A percentile compares a stretch with the other conserved stretches of the same genome.
These are phyloP conservation scores for button mushroom (Agaricus bisporus) DNA, from an alignment of 768 basidiomycete species.

Conservation along the genomic window DNA sequence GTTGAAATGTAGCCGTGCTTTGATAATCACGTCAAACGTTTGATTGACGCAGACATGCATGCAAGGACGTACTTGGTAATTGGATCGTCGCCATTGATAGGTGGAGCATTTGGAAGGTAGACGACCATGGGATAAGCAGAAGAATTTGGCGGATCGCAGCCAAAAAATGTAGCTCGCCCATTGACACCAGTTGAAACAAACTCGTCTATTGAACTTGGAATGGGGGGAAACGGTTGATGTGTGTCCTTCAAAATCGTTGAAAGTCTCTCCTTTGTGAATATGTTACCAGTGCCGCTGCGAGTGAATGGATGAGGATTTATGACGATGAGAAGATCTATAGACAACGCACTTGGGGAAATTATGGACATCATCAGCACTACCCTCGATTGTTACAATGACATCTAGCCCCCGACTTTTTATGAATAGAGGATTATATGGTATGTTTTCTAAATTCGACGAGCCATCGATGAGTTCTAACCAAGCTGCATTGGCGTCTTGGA, in stretches of 20 bases:
- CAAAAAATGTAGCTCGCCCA: constrained; percentile 71
- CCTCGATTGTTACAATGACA: constrained; percentile 72
- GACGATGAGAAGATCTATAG: neutral
- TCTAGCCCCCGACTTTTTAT: constrained; percentile 66
- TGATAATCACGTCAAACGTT: neutral
- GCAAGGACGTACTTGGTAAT: constrained; percentile 49
- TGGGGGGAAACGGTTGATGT: constrained; percentile 60
- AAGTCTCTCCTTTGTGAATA: constrained; percentile 38
- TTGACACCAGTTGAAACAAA: constrained; percentile 61
- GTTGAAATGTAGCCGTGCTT: constrained; percentile 52
- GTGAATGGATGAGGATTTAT: neutral
- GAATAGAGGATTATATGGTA: constrained; percentile 68
- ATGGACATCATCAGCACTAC: constrained; percentile 44
- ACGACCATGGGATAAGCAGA: constrained; percentile 63
- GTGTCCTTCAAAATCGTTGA: constrained; percentile 37
- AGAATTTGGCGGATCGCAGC: constrained; percentile 54
- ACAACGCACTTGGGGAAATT: constrained; percentile 62
- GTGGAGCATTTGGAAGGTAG: constrained; percentile 76
- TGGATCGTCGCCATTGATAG: constrained; percentile 51
- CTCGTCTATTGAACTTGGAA: constrained; percentile 42
- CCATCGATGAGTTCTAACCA: constrained; percentile 70
- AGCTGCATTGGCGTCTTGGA: constrained; percentile 43
- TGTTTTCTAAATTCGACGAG: constrained; percentile 59
- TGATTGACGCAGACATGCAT: neutral
- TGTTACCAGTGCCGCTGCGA: constrained; percentile 46